These are phyloP conservation scores for Fusarium oxysporum DNA, from an alignment of 2,329 filamentous ascomycete species.

Conservation along the genomic window DNA sequence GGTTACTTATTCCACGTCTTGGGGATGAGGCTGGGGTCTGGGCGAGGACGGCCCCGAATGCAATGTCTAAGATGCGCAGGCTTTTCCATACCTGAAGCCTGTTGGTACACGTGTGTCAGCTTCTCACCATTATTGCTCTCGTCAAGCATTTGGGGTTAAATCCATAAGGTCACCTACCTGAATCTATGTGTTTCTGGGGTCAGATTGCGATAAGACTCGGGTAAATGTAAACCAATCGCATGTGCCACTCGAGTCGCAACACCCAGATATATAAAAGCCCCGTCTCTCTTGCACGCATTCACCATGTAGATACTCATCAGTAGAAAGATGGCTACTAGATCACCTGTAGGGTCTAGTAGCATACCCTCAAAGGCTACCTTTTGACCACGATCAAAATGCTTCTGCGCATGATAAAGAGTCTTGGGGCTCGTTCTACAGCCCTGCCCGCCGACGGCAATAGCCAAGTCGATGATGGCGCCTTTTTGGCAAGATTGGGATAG, in stretches of 20 bases:
- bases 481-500: fast-evolving
- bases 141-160: not conserved
- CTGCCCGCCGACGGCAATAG: not conserved
- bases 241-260: not conserved
- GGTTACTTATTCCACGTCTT: not conserved
- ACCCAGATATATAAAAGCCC: not conserved
- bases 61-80: not conserved
- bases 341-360: not conserved
- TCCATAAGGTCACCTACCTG: not conserved
- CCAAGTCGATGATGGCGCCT: not conserved
- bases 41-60: not conserved
- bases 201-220: not conserved
- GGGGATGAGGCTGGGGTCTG: not conserved
- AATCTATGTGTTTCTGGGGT: not conserved
- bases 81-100: slow-evolving; percentile 6
- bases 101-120: fast-evolving
- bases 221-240: not conserved
- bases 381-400: not conserved
- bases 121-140: not conserved
- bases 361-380: not conserved
- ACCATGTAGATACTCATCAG: not conserved
- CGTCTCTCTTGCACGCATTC: not conserved
- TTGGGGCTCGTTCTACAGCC: not conserved
- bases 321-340: not conserved
- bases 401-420: not conserved